These are phyloP conservation scores for Magnusiomyces fungicola DNA, from an alignment of 1,139 yeast species.

Conservation along the genomic window DNA sequence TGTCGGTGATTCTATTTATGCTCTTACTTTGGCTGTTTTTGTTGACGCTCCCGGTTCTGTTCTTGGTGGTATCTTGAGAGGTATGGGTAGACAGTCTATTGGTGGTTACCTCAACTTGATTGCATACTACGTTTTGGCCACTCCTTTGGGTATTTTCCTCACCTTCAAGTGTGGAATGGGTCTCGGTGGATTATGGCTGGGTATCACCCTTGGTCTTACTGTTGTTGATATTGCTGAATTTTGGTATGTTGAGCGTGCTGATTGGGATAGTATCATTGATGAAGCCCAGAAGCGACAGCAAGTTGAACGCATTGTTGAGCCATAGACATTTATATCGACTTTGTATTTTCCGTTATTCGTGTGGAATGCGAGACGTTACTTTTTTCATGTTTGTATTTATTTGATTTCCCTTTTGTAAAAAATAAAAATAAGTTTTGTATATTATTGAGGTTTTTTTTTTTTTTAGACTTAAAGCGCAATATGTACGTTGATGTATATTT, in stretches of 20 bases:
- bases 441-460: no score
- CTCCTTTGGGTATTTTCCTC: slow-evolving; percentile 62
- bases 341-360: not conserved
- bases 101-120: slow-evolving; percentile 76
- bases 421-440: not conserved
- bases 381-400: not conserved
- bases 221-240: slow-evolving; percentile 60
- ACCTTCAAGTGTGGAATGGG: slow-evolving; percentile 49
- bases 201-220: slow-evolving; percentile 70
- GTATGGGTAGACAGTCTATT: slow-evolving; percentile 76
- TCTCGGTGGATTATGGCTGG: slow-evolving; percentile 80
- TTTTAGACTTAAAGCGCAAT: not conserved
- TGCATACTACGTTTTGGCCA: slow-evolving; percentile 61
- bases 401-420: not conserved
- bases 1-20: slow-evolving; percentile 53
- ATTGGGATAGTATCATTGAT: slow-evolving; percentile 46
- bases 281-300: slow-evolving; percentile 33
- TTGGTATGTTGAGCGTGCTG: slow-evolving; percentile 42
- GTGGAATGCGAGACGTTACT: not conserved
- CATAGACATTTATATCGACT: slow-evolving; percentile 2
- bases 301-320: slow-evolving; percentile 4
- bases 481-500: not conserved
- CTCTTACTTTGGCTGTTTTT: slow-evolving; percentile 64
- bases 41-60: slow-evolving; percentile 80
- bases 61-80: slow-evolving; percentile 77